These are phyloP conservation scores for Piromyces finnis DNA, from an alignment of 192 early-diverging fungal species.

Conservation along the genomic window DNA sequence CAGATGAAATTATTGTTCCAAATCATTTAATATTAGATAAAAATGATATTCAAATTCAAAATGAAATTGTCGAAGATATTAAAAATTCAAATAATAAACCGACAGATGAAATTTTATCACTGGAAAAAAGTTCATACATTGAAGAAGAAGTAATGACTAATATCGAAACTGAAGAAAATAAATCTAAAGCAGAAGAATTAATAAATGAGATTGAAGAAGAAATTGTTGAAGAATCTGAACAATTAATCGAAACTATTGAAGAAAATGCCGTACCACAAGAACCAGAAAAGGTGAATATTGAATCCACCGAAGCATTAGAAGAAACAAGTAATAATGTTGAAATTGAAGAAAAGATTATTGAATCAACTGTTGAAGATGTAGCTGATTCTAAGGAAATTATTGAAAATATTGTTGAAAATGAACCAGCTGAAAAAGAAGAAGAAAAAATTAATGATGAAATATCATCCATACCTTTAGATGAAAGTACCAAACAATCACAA, in stretches of 20 bases:
- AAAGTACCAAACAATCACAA: background rate
- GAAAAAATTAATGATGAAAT: background rate
- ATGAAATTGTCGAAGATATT: too few species aligned
- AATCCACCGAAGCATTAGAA: background rate
- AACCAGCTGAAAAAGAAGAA: background rate
- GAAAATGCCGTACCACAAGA: background rate
- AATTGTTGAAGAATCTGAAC: background rate
- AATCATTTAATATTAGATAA: too few species aligned
- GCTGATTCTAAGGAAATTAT: background rate
- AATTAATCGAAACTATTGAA: background rate
- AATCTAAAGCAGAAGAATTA: background rate
- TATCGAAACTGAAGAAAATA: background rate
- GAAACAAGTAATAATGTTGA: background rate
- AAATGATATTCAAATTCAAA: background rate
- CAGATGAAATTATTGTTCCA: background rate
- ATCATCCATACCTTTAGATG: background rate
- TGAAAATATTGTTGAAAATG: background rate
- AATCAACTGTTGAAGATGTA: background rate
- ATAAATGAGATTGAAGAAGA: background rate
- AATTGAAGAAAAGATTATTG: background rate
- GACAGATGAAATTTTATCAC: too few species aligned
- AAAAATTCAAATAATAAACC: too few species aligned
- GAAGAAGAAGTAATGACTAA: too few species aligned
- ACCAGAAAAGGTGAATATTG: background rate
- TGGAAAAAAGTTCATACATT: too few species aligned